Conservation (phyloP, 2,329 filamentous ascomycete genomes). For the Xylaria hypoxylon region DNA sequence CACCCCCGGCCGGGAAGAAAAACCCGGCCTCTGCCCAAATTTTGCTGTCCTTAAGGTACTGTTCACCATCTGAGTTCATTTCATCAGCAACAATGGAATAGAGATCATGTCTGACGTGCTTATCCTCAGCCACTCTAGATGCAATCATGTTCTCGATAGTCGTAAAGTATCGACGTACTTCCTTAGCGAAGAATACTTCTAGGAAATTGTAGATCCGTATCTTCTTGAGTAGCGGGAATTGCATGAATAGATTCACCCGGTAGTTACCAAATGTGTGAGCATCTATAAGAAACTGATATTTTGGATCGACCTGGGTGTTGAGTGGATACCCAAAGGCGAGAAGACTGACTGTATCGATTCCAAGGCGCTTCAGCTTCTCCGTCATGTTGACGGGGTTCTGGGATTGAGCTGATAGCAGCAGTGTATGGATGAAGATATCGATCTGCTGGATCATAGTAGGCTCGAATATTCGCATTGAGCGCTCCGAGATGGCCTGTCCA, state of each 20-base stretch:
- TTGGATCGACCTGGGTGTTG: constrained; percentile 29
- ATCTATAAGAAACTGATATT: constrained; percentile 6
- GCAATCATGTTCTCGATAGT: constrained; percentile 22
- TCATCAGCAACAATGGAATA: constrained; percentile 12
- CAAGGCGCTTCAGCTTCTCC: constrained; percentile 24
- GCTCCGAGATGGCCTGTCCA: constrained; percentile 32
- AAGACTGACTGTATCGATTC: constrained; percentile 36
- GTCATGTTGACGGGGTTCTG: constrained; percentile 35
- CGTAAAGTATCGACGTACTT: too few species aligned
- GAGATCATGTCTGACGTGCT: constrained; percentile 20
- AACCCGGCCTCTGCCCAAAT: constrained; percentile 20
- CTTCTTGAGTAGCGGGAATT: not conserved
- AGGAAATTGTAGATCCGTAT: too few species aligned
- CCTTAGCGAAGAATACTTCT: too few species aligned
- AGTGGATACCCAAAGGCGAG: constrained; percentile 32
- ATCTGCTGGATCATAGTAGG: constrained; percentile 32
- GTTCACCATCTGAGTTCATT: not conserved
- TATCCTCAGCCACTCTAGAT: not conserved
- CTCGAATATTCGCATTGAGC: constrained; percentile 35
- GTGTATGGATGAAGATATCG: constrained; percentile 33
- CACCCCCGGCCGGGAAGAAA: constrained; percentile 6
- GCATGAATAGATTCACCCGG: constrained; percentile 6
- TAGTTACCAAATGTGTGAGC: not conserved
- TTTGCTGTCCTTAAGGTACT: not conserved
- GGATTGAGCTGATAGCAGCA: constrained; percentile 14